Percentiles rank a stretch among this genome's conserved stretches.
phyloP scores from a whole-genome alignment of 2,329 filamentous ascomycete genomes.

The Diaporthe velutina region DNA sequence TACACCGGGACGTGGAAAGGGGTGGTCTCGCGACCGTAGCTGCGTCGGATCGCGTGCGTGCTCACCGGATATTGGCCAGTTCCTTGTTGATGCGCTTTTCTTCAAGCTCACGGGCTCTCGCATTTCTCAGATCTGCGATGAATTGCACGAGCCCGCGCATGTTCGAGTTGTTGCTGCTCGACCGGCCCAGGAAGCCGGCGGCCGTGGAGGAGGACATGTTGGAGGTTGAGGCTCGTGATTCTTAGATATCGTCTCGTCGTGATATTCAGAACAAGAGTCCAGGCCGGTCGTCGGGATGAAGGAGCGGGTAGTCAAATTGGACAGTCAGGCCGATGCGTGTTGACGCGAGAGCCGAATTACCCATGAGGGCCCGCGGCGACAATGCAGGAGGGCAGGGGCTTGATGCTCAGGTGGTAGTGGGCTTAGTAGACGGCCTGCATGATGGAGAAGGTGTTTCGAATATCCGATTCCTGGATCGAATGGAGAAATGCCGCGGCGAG shows the following conservation, averaged over 20 bases:
- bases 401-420: constrained; percentile 10
- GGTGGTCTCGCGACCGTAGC: constrained; percentile 7
- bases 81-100: constrained; percentile 99
- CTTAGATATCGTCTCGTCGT: constrained; percentile 6
- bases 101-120: constrained; percentile 92
- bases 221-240: constrained; percentile 37
- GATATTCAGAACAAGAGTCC: neutral
- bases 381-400: neutral
- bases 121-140: constrained; percentile 96
- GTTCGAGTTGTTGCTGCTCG: constrained; percentile 74
- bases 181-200: constrained; percentile 75
- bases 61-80: constrained; percentile 91
- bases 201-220: constrained; percentile 67
- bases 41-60: neutral
- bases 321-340: constrained; percentile 38
- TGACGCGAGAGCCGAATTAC: constrained; percentile 35
- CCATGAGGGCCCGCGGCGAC: constrained; percentile 37
- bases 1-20: neutral
- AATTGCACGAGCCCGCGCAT: constrained; percentile 95
- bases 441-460: neutral
- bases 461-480: neutral
- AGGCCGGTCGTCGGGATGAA: neutral
- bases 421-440: constrained; percentile 34
- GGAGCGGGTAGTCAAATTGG: neutral
- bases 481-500: neutral